Evolutionary conservation across 257 asterid genomes (phyloP).

Genomic region (Solanum dulcamara): DNA sequence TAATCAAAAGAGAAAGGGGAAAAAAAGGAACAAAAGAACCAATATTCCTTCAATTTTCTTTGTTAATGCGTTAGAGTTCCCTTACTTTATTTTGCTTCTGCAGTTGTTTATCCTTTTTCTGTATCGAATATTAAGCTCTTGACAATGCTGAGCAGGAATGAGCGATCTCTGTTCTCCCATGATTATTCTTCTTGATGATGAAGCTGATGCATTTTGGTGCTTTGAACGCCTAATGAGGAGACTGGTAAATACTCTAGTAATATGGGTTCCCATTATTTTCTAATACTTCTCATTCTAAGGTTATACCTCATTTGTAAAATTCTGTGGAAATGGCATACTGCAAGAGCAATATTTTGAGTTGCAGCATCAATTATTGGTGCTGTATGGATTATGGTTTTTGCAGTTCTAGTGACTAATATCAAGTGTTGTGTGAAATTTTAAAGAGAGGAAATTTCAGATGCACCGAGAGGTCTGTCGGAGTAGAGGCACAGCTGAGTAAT

Average conservation of each 20-base stretch:
- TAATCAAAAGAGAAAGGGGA: neutral
- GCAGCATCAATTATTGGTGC: neutral
- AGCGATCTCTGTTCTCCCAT: slow-evolving; percentile 97
- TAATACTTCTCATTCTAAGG: neutral
- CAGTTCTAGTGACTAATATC: neutral
- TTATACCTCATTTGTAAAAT: neutral
- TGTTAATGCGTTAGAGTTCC: neutral
- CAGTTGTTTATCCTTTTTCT: neutral
- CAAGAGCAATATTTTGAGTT: neutral
- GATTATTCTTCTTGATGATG: slow-evolving; percentile 79
- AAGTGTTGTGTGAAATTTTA: slow-evolving; percentile 22
- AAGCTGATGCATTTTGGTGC: slow-evolving; percentile 98
- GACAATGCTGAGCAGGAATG: slow-evolving; percentile 60
- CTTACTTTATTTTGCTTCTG: neutral
- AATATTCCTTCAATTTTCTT: neutral
- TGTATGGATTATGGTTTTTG: neutral
- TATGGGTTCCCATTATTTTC: neutral
- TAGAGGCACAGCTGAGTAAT: slow-evolving; percentile 71
- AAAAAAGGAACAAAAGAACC: neutral
- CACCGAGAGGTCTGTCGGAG: slow-evolving; percentile 82
- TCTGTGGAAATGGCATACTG: neutral
- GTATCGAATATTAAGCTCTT: neutral
- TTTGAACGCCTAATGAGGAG: slow-evolving; percentile 79
- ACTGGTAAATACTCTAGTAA: slow-evolving; percentile 69
- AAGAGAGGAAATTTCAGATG: slow-evolving; percentile 98